A percentile compares a stretch with the other conserved stretches of the same genome.
Evolutionary conservation across 2,329 filamentous ascomycete species (phyloP).

Genomic region (Arthrinium puccinioides): DNA sequence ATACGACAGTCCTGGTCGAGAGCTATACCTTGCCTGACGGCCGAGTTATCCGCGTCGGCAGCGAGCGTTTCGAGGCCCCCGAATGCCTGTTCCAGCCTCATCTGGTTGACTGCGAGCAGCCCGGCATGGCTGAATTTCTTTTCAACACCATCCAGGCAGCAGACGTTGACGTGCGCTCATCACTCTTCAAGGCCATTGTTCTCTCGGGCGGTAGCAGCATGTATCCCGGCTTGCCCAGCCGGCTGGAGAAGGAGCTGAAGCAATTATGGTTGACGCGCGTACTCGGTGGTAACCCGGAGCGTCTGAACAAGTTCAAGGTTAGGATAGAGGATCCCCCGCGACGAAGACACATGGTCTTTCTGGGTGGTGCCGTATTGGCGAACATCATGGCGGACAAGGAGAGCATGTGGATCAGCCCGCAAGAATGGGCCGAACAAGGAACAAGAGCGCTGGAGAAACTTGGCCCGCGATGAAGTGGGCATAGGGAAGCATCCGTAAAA

Average conservation of each 20-base stretch:
- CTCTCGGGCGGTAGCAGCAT: slow-evolving; percentile 96
- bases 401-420: slow-evolving; percentile 97
- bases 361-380: slow-evolving; percentile 90
- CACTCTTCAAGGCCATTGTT: slow-evolving; percentile 95
- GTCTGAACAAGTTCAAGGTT: slow-evolving; percentile 98
- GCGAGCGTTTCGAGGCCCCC: slow-evolving; percentile 94
- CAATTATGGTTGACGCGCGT: slow-evolving; percentile 95
- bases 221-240: slow-evolving; percentile 92
- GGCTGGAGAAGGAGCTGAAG: slow-evolving; percentile 97
- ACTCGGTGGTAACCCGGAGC: slow-evolving; percentile 83
- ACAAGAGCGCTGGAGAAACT: slow-evolving; percentile 81
- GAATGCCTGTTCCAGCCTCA: slow-evolving; percentile 99
- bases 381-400: slow-evolving; percentile 99
- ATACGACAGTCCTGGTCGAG: slow-evolving; percentile 94
- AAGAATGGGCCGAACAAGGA: slow-evolving; percentile 95
- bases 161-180: slow-evolving; percentile 89
- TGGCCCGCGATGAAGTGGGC: slow-evolving; percentile 62
- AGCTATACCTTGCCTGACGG: slow-evolving; percentile 96
- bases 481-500: no score
- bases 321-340: slow-evolving; percentile 96
- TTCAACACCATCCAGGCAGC: slow-evolving; percentile 98
- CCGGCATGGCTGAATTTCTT: slow-evolving; percentile 90
- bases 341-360: slow-evolving; percentile 98
- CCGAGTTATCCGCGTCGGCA: slow-evolving; percentile 90
- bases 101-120: slow-evolving; percentile 93